Percentiles rank a stretch among this genome's conserved stretches.
These are phyloP conservation scores for Alternaria angustiovoidea DNA, from an alignment of 2,329 filamentous ascomycete genomes.

Conservation along the genomic window DNA sequence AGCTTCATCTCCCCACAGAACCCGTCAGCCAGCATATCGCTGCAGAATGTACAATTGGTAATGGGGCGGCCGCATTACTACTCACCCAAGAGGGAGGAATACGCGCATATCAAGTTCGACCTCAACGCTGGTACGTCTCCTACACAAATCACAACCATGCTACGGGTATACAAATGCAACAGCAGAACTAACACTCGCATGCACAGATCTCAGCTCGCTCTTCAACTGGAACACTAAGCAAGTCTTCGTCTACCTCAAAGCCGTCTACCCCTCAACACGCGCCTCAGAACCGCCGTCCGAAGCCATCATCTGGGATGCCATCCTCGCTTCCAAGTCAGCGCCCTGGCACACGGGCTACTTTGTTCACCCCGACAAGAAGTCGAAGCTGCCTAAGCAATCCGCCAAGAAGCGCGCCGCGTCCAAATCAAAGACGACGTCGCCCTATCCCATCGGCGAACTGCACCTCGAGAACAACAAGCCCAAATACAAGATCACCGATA, in stretches of 20 bases:
- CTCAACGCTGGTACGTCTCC: constrained; percentile 72
- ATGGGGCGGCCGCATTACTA: constrained; percentile 97
- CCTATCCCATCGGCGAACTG: constrained; percentile 70
- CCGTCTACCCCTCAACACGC: constrained; percentile 67
- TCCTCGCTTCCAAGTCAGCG: constrained; percentile 79
- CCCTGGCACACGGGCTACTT: constrained; percentile 61
- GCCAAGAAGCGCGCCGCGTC: constrained; percentile 26
- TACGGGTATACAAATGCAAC: neutral
- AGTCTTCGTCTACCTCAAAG: constrained; percentile 94
- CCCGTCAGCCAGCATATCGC: constrained; percentile 69
- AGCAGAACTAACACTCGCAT: neutral
- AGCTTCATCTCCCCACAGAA: constrained; percentile 75
- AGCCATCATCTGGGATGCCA: constrained; percentile 94
- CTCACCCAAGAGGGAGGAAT: constrained; percentile 90
- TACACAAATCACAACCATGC: neutral
- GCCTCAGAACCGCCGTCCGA: constrained; percentile 58
- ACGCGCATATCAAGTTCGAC: constrained; percentile 92
- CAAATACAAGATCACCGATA: constrained; percentile 97
- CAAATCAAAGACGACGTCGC: constrained; percentile 22
- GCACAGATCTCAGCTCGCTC: constrained; percentile 79
- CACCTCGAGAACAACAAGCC: constrained; percentile 84
- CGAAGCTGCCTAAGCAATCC: constrained; percentile 50
- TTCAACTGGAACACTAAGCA: constrained; percentile 99
- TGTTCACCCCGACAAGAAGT: constrained; percentile 67
- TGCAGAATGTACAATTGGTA: constrained; percentile 85